A percentile compares a stretch with the other conserved stretches of the same genome.
These are phyloP conservation scores for Pestalotiopsis sp. DNA, from an alignment of 2,329 filamentous ascomycete genomes.

Conservation along the genomic window DNA sequence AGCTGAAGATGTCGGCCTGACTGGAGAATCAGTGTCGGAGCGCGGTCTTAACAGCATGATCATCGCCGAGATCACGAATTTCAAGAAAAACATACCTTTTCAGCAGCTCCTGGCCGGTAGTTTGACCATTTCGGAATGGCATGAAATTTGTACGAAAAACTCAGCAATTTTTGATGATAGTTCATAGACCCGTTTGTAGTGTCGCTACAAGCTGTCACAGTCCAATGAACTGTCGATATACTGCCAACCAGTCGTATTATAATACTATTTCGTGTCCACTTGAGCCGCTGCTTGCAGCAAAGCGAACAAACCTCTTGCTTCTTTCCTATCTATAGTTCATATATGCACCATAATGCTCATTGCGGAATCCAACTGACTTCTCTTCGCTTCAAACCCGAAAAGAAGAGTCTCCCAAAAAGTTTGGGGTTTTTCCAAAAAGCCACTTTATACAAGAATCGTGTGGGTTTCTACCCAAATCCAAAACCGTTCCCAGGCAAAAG, in stretches of 20 bases:
- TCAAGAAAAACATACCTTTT: too few species aligned
- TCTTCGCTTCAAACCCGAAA: background rate
- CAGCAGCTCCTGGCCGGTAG: too few species aligned
- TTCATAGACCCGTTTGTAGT: too few species aligned
- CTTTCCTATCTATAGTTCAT: background rate
- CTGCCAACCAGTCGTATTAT: background rate
- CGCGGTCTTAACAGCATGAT: too few species aligned
- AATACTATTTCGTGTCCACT: background rate
- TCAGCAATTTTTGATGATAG: too few species aligned
- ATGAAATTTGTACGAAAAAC: too few species aligned
- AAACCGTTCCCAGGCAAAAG: background rate
- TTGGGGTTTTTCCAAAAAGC: background rate
- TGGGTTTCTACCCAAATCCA: background rate
- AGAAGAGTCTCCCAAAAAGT: background rate
- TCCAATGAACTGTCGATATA: background rate
- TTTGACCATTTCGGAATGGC: too few species aligned
- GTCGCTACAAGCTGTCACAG: background rate
- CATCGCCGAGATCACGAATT: too few species aligned
- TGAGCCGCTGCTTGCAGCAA: background rate
- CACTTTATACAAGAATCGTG: slow-evolving; percentile 4
- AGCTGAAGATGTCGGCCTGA: too few species aligned
- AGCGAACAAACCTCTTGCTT: background rate
- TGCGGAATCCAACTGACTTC: background rate
- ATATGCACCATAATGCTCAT: background rate
- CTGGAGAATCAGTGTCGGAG: too few species aligned